Evolutionary conservation across 2,329 filamentous ascomycete genomes (phyloP).

Genomic region (Pseudogymnoascus destructans): DNA sequence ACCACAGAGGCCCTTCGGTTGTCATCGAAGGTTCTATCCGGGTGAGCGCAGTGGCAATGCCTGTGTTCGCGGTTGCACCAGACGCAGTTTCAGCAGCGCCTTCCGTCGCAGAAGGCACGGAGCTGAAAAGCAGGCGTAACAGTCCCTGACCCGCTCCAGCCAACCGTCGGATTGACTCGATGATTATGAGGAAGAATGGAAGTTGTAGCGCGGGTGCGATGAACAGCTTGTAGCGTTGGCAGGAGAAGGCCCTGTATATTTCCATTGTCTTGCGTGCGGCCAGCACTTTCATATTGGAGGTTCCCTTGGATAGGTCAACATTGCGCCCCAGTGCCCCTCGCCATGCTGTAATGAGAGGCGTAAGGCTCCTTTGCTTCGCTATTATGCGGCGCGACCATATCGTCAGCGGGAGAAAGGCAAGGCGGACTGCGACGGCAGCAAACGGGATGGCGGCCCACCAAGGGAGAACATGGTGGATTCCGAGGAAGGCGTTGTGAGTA

Average conservation of each 20-base stretch:
- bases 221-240: slow-evolving; percentile 26
- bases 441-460: slow-evolving; percentile 43
- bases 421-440: slow-evolving; percentile 38
- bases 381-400: slow-evolving; percentile 30
- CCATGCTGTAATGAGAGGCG: slow-evolving; percentile 32
- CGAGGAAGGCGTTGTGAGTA: slow-evolving; percentile 34
- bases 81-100: background rate
- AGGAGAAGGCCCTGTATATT: slow-evolving; percentile 27
- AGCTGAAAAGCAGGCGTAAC: slow-evolving; percentile 26
- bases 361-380: slow-evolving; percentile 31
- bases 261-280: slow-evolving; percentile 17
- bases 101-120: background rate
- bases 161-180: slow-evolving; percentile 36
- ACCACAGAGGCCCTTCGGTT: slow-evolving; percentile 47
- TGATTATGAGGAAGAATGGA: slow-evolving; percentile 33
- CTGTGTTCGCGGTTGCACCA: slow-evolving; percentile 9
- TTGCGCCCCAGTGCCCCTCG: slow-evolving; percentile 14
- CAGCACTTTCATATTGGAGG: slow-evolving; percentile 16
- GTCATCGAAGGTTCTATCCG: slow-evolving; percentile 37
- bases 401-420: slow-evolving; percentile 33
- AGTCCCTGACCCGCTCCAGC: slow-evolving; percentile 31
- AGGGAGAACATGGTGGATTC: slow-evolving; percentile 38
- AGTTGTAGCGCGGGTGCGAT: slow-evolving; percentile 28
- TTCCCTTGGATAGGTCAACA: slow-evolving; percentile 18
- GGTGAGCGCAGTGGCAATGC: slow-evolving; percentile 18